Base-by-base conservation (phyloP, 2,329 filamentous ascomycete species). In the Arachnomyces sp. region DNA sequence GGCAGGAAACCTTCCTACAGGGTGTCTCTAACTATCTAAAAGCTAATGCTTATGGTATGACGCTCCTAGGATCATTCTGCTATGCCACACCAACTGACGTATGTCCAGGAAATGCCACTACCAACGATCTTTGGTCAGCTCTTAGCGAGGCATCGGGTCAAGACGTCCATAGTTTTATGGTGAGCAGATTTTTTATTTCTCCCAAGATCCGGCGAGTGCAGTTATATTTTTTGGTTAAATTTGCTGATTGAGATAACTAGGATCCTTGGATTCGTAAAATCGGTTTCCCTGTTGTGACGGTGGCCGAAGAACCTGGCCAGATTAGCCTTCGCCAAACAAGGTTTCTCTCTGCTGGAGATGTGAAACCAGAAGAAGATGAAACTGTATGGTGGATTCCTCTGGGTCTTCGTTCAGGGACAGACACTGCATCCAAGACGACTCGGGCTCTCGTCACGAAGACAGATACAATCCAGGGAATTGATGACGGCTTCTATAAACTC, bases 341-440 rank as follows among this genome's bases (percentile, higher is more conserved):
- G 43, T 98, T 95, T 75, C 73, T 98, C 15, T 86, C 86, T 14
- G 88, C 86, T 3, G 92, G 92, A 7, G 90, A 96, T 59, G 86
- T 88, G 41, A 87, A 88, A 68, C 73, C 87, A 2, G 86, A 93
- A 56, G 92, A 98, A 51, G 89, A 98, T 56, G 73, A 84, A 55
- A 95, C 89, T 3, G 81, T 79, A 14, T 98, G 92, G 92, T 98
- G 92, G 90, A 78, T 96, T 44, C 92, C 92, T 12, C 75, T 98
- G 25, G 84, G 84, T 11, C 71, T 98, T 18, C 84, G 88, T 61
- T 84, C 86, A 39, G 86, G 86, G 54, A 68, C 74, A 29, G 74
- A 82, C 15, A 69, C 80, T 25, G 67, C 78, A 28, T 77, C 75
- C 6, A 70, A 83, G 39, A 71, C 82, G 43, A 70, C 76, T 14